Conservation (phyloP, 2,329 filamentous ascomycete species). For the Aschersonia sp. region DNA sequence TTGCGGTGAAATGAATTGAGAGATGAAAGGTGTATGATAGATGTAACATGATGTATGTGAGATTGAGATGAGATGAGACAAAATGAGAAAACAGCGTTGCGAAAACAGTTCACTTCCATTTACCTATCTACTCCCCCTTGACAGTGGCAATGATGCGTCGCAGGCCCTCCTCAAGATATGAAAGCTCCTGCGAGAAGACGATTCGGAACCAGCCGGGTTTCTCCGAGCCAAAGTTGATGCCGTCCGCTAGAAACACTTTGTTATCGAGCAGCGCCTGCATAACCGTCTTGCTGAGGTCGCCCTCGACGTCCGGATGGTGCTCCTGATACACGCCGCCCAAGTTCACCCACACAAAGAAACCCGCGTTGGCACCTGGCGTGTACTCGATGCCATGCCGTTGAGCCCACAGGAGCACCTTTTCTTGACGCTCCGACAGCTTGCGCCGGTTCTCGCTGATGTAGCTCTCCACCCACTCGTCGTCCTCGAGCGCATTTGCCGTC, state of each 20-base stretch:
- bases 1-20: neutral
- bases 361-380: slow-evolving; percentile 29
- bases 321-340: slow-evolving; percentile 18
- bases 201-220: slow-evolving; percentile 23
- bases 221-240: slow-evolving; percentile 21
- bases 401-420: slow-evolving; percentile 9
- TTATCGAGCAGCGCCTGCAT: slow-evolving; percentile 14
- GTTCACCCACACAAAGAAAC: slow-evolving; percentile 40
- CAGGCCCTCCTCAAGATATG: slow-evolving; percentile 15
- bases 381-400: slow-evolving; percentile 26
- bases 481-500: slow-evolving; percentile 26
- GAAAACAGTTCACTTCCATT: neutral
- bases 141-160: neutral
- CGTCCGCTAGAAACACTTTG: slow-evolving; percentile 20
- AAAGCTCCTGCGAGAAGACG: slow-evolving; percentile 7
- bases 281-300: slow-evolving; percentile 10
- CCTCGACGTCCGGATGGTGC: slow-evolving; percentile 3
- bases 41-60: too few relatives aligned
- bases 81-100: too few relatives aligned
- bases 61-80: too few relatives aligned
- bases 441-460: slow-evolving; percentile 20
- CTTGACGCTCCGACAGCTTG: neutral
- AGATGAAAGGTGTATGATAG: neutral
- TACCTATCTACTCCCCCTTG: slow-evolving; percentile 1
- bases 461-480: slow-evolving; percentile 24